Base-by-base conservation (phyloP, 2,329 filamentous ascomycete species). In the Chalaropsis thielavioides region DNA sequence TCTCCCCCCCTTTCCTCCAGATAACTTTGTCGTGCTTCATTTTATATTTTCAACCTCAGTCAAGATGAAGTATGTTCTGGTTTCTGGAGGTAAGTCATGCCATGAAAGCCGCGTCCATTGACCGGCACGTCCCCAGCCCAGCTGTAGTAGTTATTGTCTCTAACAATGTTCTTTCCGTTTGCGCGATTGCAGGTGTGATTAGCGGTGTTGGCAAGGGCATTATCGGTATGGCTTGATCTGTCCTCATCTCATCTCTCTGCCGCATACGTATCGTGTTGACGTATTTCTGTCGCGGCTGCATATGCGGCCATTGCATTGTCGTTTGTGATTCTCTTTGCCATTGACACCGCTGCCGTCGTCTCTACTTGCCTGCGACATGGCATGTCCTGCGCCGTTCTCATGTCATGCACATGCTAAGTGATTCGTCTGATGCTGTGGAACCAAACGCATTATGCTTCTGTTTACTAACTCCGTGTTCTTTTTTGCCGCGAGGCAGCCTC, bases 21-120 rank as follows among this genome's bases (percentile, higher is more conserved):
- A 62, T 65, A 58, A 46, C 46, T 62, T 41, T 63, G 44, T 59
- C 66, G 63, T 67, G 63, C 63, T 63, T 67, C 54, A 49, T 65
- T 65, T 46, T 56, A 54, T 22, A 24, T 49, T 62, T 60, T 8
- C n/a, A 41, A 51, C 41, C 17, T 54, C 54, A 17, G 41, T 62
- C 71, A 84, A 77, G 72, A 91, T 90, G 87, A 89, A 90, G 79
- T 90, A 90, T 80, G 85, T 91, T 75, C 80, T 90, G 70, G 87
- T 90, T 70, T 89, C 86, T 70, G 88, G 88, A 81, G 88, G 87
- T 88, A 75, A 67, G 69, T 67, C 17, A 43, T 35, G 44, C 4
- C 19, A 15, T 22, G 31, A 51, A 27, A 27, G 46, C 46, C 19
- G 46, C 15, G 46, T 15, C 46, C 22, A 38, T 70, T 64, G 66